Evolutionary conservation across 2,329 filamentous ascomycete species (phyloP), one percentile per base, ranked within the genome.

Genomic region (Plectosphaerella plurivora): DNA sequence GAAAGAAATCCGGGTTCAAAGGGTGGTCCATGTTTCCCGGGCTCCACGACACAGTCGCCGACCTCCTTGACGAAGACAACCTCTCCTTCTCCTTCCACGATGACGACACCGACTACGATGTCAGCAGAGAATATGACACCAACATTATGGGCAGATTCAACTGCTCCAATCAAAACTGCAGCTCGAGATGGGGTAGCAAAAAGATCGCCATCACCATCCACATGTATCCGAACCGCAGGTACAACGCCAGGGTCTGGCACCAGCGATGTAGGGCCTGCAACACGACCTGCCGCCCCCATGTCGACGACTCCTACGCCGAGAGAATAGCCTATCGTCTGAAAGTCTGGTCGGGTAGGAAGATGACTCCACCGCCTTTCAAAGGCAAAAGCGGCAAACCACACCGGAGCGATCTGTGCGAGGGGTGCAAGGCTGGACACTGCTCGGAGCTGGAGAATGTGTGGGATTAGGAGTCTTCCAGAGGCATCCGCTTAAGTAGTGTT

Each of bases 181-280:
- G 10, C 4, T 20, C 37, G 0, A 55, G 55, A 16, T 71, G 70
- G 70, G 45, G 48, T 2, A 73, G 69, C 62, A 65, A 58, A 51
- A 57, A 41, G 33, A 64, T 73, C 9, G 54, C 65, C 12, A 65
- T 71, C 12, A 59, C 55, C 1, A 72, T 73, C 14, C 60, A 67
- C 8, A 49, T 58, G 35, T 73, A 69, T 41, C 33, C 22, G 0
- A 45, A 44, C 0, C 35, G 58, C 5, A 52, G 55, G 10, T 73
- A 73, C 58, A 71, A 72, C 46, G 70, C 61, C 1, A 45, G 60
- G 5, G 65, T 73, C 1, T 73, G 66, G 51, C 59, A 67, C 42
- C 70, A 73, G 51, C 61, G 61, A 1, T 74, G 70, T 60, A 57
- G 51, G 5, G 1, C 4, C 1, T 73, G 65, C 56, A 57, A 65